Evolutionary conservation across 225 moss, liverwort and hornwort species (phyloP), one percentile per base, ranked within the genome.

Genomic region (Asterella californica): DNA sequence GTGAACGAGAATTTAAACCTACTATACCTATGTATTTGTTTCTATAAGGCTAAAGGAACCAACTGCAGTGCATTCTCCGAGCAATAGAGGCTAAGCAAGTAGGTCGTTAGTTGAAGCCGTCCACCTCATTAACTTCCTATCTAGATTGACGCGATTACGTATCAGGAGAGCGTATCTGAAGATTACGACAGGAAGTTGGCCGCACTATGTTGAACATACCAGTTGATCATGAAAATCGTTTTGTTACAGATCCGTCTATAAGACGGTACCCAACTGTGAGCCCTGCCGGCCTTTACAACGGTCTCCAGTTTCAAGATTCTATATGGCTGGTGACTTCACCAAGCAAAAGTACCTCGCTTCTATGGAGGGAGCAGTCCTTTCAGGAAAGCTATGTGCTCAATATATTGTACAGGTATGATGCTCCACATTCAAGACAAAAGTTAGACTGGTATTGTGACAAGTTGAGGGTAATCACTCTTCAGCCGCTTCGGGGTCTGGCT

Each of bases 301-400:
- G 80, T 97, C 96, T 42, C 94, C 93, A 10, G 90, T 97, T 50
- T 57, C 88, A 54, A 90, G 84, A 76, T 97, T 97, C 77, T 97
- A 93, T 81, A 90, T 97, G 96, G 80, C 96, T 50, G 96, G 96
- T 83, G 96, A 97, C 81, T 97, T 94, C 76, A 97, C 96, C 7
- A 97, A 97, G 84, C 96, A 97, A 70, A 94, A 91, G 82, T 97
- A 91, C 79, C 93, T 97, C 46, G 96, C 94, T 24, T 97, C 96
- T 4, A 97, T 97, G 96, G 96, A 97, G 88, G 96, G 96, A 53
- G 96, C 96, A 57, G 96, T 94, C 78, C 89, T 97, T 22, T 97
- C 96, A 32, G 96, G 96, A 52, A 97, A 97, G 78, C 83, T 87
- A 11, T 97, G 96, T 74, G 89, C 96, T 0, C 94, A 89, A 83